Evolutionary conservation across 495 filamentous ascomycete genomes (phyloP), one percentile per base, ranked within the genome.

Genomic region (Lasiosphaeriaceae sp.): DNA sequence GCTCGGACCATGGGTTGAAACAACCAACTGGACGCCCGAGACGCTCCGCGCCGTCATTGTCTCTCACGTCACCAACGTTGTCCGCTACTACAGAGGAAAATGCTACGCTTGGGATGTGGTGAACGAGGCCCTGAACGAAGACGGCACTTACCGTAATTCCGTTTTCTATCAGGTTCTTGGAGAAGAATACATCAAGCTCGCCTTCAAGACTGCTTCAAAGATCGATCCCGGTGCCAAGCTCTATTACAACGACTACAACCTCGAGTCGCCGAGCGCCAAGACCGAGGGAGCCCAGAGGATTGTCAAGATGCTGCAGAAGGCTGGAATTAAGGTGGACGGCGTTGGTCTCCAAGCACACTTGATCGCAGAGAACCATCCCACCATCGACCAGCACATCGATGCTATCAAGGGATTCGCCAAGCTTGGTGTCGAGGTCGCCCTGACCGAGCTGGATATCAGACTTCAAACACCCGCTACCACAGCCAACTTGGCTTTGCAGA

Each of bases 61-160:
- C 41, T 76, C 74, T 54, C 82, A 84, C 71, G 72, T 84, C 52
- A 72, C 66, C 5, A 78, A 71, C n/a, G 66, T 83, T 12, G 72
- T 81, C 22, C 64, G 66, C 16, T 76, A 77, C 29, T 86, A 76
- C 58, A 79, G 75, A 63, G 81, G 81, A 54, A 77, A 81, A 71
- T 77, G 83, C 60, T 80, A 79, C 61, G 76, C 72, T 48, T 86
- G 83, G 83, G 81, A 85, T 58, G 82, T 85, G 9, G 75, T 83
- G 14, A 84, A 85, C 68, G 80, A 84, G 66, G 79, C 83, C 55
- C 80, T 85, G 64, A 68, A 77, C 22, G 75, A 85, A 52, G 69
- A 77, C 43, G 82, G 80, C 17, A 69, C 69, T 11, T 71, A 81
- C 49, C 74, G 80, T 19, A 58, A 63, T 31, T 74, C 71, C 4